Conservation (phyloP, 192 early-diverging fungal genomes). For the Phlyctochytrium planicorne region DNA sequence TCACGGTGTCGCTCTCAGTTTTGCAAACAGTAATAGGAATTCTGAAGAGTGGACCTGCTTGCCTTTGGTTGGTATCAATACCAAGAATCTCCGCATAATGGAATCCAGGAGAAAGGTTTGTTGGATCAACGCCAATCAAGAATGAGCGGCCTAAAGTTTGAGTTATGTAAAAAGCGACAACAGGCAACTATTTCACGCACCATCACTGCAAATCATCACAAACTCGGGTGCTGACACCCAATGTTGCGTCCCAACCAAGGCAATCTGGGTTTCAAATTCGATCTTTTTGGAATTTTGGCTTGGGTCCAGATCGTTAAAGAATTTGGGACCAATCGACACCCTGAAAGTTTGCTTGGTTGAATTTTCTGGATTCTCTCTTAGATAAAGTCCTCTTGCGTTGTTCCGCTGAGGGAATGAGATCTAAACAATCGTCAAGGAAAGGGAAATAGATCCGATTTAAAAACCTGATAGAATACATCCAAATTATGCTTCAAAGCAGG, state of each 20-base stretch:
- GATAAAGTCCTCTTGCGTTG: conserved; percentile 73
- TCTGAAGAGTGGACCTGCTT: conserved; percentile 77
- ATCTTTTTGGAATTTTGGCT: conserved; percentile 59
- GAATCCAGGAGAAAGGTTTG: conserved; percentile 71
- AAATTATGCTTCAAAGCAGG: conserved; percentile 15
- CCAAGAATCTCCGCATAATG: conserved; percentile 77
- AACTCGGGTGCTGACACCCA: conserved; percentile 80
- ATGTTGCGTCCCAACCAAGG: conserved; percentile 62
- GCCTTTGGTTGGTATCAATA: conserved; percentile 71
- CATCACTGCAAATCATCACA: conserved; percentile 10
- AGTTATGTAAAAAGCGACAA: too few relatives aligned
- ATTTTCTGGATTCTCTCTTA: conserved; percentile 76
- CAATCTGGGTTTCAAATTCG: conserved; percentile 75
- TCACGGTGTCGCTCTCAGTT: conserved; percentile 48
- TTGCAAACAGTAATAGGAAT: conserved; percentile 90
- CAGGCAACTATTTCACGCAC: not conserved
- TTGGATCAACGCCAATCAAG: conserved; percentile 75
- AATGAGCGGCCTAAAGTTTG: too few relatives aligned
- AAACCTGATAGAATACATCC: conserved; percentile 69
- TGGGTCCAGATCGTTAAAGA: conserved; percentile 62
- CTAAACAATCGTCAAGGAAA: too few relatives aligned
- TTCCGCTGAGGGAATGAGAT: conserved; percentile 10
- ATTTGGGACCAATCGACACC: conserved; percentile 57
- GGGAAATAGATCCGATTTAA: too few relatives aligned
- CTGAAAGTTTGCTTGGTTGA: conserved; percentile 47